These are phyloP conservation scores for Monosporascus sp. DNA, from an alignment of 2,329 filamentous ascomycete genomes.

Conservation along the genomic window DNA sequence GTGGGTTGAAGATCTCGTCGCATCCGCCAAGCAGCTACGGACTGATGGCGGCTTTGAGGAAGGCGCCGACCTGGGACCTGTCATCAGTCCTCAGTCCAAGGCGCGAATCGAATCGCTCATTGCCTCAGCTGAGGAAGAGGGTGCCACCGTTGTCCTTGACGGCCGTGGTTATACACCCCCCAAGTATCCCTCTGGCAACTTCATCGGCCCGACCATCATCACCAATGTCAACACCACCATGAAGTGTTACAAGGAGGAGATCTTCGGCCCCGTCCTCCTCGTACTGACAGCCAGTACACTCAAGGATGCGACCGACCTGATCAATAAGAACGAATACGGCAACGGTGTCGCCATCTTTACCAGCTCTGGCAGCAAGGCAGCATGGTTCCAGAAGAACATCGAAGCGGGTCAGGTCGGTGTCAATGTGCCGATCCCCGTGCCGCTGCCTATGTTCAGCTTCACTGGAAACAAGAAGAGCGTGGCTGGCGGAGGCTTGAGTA, in stretches of 20 bases:
- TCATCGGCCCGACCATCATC: slow-evolving; percentile 79
- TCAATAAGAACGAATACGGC: slow-evolving; percentile 83
- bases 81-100: slow-evolving; percentile 76
- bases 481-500: slow-evolving; percentile 85
- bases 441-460: slow-evolving; percentile 69
- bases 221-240: slow-evolving; percentile 74
- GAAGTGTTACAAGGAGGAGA: slow-evolving; percentile 81
- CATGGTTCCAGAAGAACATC: slow-evolving; percentile 73
- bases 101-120: slow-evolving; percentile 74
- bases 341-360: slow-evolving; percentile 87
- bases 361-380: slow-evolving; percentile 68
- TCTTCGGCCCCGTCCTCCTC: slow-evolving; percentile 80
- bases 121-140: slow-evolving; percentile 71
- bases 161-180: slow-evolving; percentile 68
- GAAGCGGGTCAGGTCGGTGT: slow-evolving; percentile 83
- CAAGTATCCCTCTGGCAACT: slow-evolving; percentile 84
- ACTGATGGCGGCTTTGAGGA: slow-evolving; percentile 79
- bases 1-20: slow-evolving; percentile 74
- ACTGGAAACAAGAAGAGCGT: slow-evolving; percentile 83
- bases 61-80: slow-evolving; percentile 74
- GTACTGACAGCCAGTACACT: slow-evolving; percentile 76
- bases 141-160: slow-evolving; percentile 75
- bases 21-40: slow-evolving; percentile 66
- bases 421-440: slow-evolving; percentile 75
- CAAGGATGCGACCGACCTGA: slow-evolving; percentile 74